Evolutionary conservation across 2,329 filamentous ascomycete genomes (phyloP), one percentile per base, ranked within the genome.

Genomic region (Calonectria honghensis): DNA sequence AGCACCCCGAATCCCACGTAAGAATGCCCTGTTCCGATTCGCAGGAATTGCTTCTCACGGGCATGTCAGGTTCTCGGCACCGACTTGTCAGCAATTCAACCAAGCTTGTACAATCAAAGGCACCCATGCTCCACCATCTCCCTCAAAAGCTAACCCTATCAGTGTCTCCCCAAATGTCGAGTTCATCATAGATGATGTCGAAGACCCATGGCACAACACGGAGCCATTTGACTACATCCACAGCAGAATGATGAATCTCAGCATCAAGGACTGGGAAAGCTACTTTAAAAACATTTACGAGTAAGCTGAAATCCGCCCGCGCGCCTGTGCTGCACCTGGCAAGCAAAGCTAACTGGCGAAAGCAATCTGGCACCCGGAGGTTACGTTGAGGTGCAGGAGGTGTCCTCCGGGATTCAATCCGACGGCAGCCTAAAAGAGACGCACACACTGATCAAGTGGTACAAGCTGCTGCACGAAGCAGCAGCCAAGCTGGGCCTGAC

Each of bases 221-320:
- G 35, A 59, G 31, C 75, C 73, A 1, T 76, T 73, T 45, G 75
- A 76, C 52, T 76, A 75, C 14, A 73, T 76, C 20, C 72, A 75
- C 29, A 75, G 75, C 20, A 51, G 75, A 51, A 72, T 76, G 69
- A 76, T 73, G 69, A 76, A 72, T 20, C 14, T 70, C 4, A 75
- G 75, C 6, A 48, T 76, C 13, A 37, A 57, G 4, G 48, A 71
- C 6, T 76, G 74, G 74, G 68, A 72, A 0, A 37, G 39, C 1
- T 76, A 76, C 20, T 59, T 76, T 0, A 39, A 29, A 0, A 71
- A 73, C 18, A 74, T 72, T 1, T 74, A 64, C 32, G 45, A 76
- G 74, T 75, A 64, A 68, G 72, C 1, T 0, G n/a, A 4, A 24
- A 6, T 7, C 20, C 13, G 3, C 13, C 13, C 9, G 32, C n/a